Evolutionary conservation across 495 filamentous ascomycete species (phyloP), one percentile per base, ranked within the genome.

Genomic region (Saxispiralis lemnorum): DNA sequence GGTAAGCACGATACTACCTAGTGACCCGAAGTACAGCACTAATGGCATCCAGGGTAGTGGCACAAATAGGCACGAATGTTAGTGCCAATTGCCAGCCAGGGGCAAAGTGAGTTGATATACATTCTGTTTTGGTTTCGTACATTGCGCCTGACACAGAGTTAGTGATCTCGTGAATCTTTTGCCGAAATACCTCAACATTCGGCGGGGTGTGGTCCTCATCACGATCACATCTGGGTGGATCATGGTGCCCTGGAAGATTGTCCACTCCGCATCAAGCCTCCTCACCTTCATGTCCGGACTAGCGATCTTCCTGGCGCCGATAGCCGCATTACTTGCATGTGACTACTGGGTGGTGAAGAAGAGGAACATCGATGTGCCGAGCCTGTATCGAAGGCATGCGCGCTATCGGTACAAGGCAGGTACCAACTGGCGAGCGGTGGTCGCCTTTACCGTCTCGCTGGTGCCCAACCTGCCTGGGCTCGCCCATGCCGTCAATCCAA

Each of bases 311-410:
- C 65, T 82, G 1, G 77, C 70, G 0, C 78, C 79, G 0, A 74
- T 83, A 39, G 76, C 72, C 11, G 72, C 71, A 7, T 75, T 82
- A 43, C 71, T 83, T 60, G 59, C 70, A 0, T 66, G 66, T 18
- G 78, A 83, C 49, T 82, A 69, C 57, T 82, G 75, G 76, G 52
- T 78, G 41, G 57, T 82, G 7, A 75, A 81, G 46, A 56, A 53
- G 18, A 54, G 64, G 18, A 66, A 69, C 38, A 75, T 77, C 51
- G 73, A 82, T 52, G 65, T 70, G 0, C 66, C 72, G 36, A 64
- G 64, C 9, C 55, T 78, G 6, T 77, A 76, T 49, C 52, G 72
- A 38, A 67, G 67, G 0, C 42, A 65, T 20, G 67, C 68, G 1
- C 62, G 71, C 12, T 81, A 80, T 59, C 54, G 59, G 11, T 71